Evolutionary conservation across 768 basidiomycete species (phyloP).

Genomic region (Lactarius pseudohatsudake): DNA sequence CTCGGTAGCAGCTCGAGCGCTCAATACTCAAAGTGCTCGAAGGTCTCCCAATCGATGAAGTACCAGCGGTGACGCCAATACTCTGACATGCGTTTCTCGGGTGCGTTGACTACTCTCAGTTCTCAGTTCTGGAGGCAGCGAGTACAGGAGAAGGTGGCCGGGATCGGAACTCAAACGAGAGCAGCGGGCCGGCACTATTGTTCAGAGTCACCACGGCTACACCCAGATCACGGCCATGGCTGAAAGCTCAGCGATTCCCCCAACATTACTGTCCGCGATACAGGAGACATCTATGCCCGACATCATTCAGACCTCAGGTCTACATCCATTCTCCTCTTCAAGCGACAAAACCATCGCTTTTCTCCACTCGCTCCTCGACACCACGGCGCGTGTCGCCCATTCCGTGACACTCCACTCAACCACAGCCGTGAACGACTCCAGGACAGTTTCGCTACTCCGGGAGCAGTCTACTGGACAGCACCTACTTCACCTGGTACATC

Average conservation of each 20-base stretch:
- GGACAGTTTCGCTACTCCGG: constrained; percentile 25
- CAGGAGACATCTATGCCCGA: constrained; percentile 14
- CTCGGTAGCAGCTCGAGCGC: constrained; percentile 52
- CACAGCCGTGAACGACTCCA: constrained; percentile 22
- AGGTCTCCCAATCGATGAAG: constrained; percentile 66
- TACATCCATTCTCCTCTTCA: constrained; percentile 22
- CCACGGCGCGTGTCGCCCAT: constrained; percentile 14
- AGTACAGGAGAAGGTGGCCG: no score
- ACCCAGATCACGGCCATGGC: constrained; percentile 2
- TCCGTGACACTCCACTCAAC: constrained; percentile 20
- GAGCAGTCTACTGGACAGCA: constrained; percentile 25
- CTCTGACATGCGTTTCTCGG: no score
- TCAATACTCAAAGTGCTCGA: no score
- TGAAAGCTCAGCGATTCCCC: constrained; percentile 14
- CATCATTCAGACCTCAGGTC: not conserved
- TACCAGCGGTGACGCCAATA: no score
- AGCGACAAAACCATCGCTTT: constrained; percentile 20
- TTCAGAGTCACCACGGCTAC: not conserved
- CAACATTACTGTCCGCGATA: constrained; percentile 21
- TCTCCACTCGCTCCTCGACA: constrained; percentile 22
- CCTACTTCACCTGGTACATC: constrained; percentile 20
- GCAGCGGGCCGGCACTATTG: constrained; percentile 33
- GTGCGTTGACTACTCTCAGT: no score
- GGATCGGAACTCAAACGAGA: no score
- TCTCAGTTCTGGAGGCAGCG: no score